These are phyloP conservation scores for Fusarium coffeatum DNA, from an alignment of 2,329 filamentous ascomycete species.

Conservation along the genomic window DNA sequence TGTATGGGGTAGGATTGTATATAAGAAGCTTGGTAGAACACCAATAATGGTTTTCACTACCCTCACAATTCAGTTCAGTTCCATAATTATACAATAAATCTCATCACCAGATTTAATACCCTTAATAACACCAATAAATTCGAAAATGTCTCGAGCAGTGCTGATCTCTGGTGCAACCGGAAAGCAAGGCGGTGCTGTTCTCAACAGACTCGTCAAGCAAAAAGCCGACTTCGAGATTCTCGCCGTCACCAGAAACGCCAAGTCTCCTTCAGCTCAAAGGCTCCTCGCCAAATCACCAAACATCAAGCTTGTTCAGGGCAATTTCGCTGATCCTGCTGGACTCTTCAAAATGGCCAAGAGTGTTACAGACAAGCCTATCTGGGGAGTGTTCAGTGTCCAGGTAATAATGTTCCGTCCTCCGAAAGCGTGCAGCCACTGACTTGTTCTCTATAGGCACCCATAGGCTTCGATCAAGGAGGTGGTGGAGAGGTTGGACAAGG, in stretches of 20 bases:
- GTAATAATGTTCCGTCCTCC: not conserved
- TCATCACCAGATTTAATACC: not conserved
- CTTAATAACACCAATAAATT: not conserved
- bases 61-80: not conserved
- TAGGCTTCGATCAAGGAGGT: not conserved
- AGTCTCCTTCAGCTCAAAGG: constrained; percentile 62
- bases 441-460: not conserved
- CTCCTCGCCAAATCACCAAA: constrained; percentile 58
- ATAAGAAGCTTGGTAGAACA: not conserved
- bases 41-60: not conserved
- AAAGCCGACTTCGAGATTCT: constrained; percentile 62
- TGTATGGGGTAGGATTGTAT: not conserved
- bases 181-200: constrained; percentile 53
- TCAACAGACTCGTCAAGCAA: constrained; percentile 47
- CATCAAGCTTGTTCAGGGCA: constrained; percentile 67
- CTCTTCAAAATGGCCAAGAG: constrained; percentile 57
- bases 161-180: constrained; percentile 54
- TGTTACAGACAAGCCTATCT: constrained; percentile 16
- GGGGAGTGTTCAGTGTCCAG: constrained; percentile 31
- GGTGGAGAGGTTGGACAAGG: constrained; percentile 57
- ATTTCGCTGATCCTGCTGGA: constrained; percentile 62
- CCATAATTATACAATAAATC: not conserved
- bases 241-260: constrained; percentile 68
- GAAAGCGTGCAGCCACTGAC: not conserved
- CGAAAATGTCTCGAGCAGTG: constrained; percentile 40